Evolutionary conservation across 2,329 filamentous ascomycete genomes (phyloP).

Genomic region (Dactylellina parvicollis): DNA sequence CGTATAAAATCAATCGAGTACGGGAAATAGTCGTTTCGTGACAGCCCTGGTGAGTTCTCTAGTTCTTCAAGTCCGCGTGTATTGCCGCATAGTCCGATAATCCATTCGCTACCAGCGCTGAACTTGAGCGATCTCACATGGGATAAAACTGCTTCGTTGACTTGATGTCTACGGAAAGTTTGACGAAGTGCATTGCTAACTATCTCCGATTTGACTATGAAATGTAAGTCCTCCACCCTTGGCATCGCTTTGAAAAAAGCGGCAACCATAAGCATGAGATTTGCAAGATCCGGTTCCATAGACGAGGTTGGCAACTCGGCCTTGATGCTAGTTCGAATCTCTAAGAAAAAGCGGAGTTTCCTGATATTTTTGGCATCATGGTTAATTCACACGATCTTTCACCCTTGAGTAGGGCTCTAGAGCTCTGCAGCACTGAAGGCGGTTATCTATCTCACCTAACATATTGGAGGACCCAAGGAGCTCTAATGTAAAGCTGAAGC

Average conservation of each 20-base stretch:
- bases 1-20: slow-evolving; percentile 35
- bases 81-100: slow-evolving; percentile 33
- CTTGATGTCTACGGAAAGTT: slow-evolving; percentile 1
- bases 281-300: slow-evolving; percentile 25
- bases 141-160: slow-evolving; percentile 1
- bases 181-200: slow-evolving; percentile 30
- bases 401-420: background rate
- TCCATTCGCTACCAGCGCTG: slow-evolving; percentile 46
- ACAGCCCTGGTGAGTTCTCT: slow-evolving; percentile 35
- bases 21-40: slow-evolving; percentile 12
- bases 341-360: slow-evolving; percentile 24
- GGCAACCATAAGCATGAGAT: slow-evolving; percentile 12
- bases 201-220: slow-evolving; percentile 37
- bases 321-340: slow-evolving; percentile 22
- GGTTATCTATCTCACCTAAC: slow-evolving; percentile 15
- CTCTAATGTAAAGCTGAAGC: slow-evolving; percentile 9
- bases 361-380: background rate
- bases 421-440: background rate
- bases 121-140: slow-evolving; percentile 38
- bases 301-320: slow-evolving; percentile 15
- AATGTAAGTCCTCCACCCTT: slow-evolving; percentile 16
- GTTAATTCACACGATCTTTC: background rate
- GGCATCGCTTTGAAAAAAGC: background rate
- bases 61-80: slow-evolving; percentile 12
- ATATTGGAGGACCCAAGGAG: slow-evolving; percentile 20